Conservation (phyloP, 345 rosid species). For the Syzygium grande region DNA sequence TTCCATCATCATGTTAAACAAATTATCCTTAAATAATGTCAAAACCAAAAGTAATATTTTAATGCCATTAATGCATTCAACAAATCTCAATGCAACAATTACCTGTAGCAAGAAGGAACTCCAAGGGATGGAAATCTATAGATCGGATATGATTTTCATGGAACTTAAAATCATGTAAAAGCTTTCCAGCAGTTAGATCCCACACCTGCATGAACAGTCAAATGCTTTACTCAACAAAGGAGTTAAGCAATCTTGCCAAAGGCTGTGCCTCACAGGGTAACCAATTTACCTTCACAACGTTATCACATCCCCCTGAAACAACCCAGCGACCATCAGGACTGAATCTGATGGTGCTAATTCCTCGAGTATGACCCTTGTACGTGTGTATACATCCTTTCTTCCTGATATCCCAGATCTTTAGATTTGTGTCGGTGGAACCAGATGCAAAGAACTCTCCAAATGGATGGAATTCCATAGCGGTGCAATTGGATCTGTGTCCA, state of each 20-base stretch:
- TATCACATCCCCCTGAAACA: slow-evolving; percentile 95
- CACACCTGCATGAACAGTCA: slow-evolving; percentile 38
- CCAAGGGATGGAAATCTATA: slow-evolving; percentile 92
- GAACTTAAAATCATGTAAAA: slow-evolving; percentile 86
- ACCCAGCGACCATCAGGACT: slow-evolving; percentile 99
- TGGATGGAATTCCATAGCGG: slow-evolving; percentile 92
- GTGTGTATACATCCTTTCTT: slow-evolving; percentile 96
- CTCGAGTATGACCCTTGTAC: slow-evolving; percentile 84
- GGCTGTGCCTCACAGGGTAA: not conserved
- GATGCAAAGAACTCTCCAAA: slow-evolving; percentile 98
- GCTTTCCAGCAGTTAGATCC: slow-evolving; percentile 99
- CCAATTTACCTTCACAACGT: slow-evolving; percentile 72
- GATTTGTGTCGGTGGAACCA: slow-evolving; percentile 73
- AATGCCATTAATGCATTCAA: not conserved
- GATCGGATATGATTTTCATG: slow-evolving; percentile 84
- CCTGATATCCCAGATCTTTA: slow-evolving; percentile 92
- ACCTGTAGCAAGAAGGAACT: slow-evolving; percentile 97
- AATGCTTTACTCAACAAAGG: not conserved
- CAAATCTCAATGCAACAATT: not conserved
- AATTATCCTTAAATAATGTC: not conserved
- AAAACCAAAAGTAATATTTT: not conserved
- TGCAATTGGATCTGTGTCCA: slow-evolving; percentile 92
- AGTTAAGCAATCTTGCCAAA: not conserved
- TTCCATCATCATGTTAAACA: not conserved
- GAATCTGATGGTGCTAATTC: slow-evolving; percentile 70